Evolutionary conservation across 768 basidiomycete species (phyloP).

Genomic region (Guyanaporus albipodus): DNA sequence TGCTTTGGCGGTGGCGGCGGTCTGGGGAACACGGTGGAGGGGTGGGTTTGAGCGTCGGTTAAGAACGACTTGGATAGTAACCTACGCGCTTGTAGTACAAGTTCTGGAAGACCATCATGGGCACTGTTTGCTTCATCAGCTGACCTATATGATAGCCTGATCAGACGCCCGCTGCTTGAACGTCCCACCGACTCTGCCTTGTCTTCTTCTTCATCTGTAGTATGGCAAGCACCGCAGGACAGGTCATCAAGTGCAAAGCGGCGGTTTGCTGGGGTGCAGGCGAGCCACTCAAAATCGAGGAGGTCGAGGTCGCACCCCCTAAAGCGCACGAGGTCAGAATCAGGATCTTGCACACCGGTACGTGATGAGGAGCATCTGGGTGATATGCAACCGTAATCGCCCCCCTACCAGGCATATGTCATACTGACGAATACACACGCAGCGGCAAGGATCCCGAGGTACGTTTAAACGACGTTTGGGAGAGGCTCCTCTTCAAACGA

Average conservation of each 20-base stretch:
- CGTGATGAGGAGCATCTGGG: slow-evolving; percentile 14
- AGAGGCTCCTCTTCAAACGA: not conserved
- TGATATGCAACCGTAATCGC: slow-evolving; percentile 2
- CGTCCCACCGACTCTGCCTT: slow-evolving; percentile 10
- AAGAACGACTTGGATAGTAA: slow-evolving; percentile 15
- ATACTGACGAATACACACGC: slow-evolving; percentile 97
- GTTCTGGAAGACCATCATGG: slow-evolving; percentile 76
- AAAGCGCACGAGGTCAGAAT: slow-evolving; percentile 89
- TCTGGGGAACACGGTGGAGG: slow-evolving; percentile 39
- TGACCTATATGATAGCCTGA: too few relatives aligned
- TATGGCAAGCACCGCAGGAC: slow-evolving; percentile 77
- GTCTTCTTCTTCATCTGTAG: slow-evolving; percentile 14
- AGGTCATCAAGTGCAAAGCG: slow-evolving; percentile 82
- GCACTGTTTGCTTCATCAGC: too few relatives aligned
- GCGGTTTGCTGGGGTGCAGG: slow-evolving; percentile 96
- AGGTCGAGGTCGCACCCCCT: slow-evolving; percentile 92
- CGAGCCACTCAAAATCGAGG: slow-evolving; percentile 80
- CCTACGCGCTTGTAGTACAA: slow-evolving; percentile 87
- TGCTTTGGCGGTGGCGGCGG: slow-evolving; percentile 69
- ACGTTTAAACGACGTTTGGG: slow-evolving; percentile 15
- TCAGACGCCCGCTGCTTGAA: not conserved
- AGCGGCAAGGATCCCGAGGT: slow-evolving; percentile 96
- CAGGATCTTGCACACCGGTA: slow-evolving; percentile 87
- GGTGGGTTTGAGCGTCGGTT: not conserved
- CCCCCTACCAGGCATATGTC: slow-evolving; percentile 73